phyloP scores from a whole-genome alignment of 305 asterid genomes.

The Caryopteris hybrid region DNA sequence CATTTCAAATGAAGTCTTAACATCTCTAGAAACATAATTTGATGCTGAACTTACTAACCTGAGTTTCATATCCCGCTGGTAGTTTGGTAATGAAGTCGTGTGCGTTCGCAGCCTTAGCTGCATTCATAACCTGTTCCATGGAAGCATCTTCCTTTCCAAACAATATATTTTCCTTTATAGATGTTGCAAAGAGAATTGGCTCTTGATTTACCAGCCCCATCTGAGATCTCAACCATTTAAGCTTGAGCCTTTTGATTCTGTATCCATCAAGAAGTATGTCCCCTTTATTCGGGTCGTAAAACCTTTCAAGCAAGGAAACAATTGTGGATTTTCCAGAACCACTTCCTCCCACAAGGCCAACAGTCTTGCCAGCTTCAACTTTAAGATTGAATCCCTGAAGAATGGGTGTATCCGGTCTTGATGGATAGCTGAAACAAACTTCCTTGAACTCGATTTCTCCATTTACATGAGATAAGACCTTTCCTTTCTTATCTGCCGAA shows the following conservation, averaged over 20 bases:
- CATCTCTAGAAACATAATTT: too few relatives aligned
- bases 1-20: too few relatives aligned
- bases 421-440: conserved; percentile 62
- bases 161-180: conserved; percentile 62
- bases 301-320: conserved; percentile 59
- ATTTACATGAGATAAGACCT: conserved; percentile 29
- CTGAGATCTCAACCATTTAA: conserved; percentile 76
- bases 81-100: conserved; percentile 58
- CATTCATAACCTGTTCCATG: conserved; percentile 38
- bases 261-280: conserved; percentile 63
- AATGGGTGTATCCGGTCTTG: conserved; percentile 44
- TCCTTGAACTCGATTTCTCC: conserved; percentile 72
- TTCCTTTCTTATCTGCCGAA: conserved; percentile 39
- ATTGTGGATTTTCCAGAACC: conserved; percentile 81
- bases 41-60: conserved; percentile 24
- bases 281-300: conserved; percentile 66
- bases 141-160: conserved; percentile 80
- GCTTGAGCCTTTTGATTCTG: conserved; percentile 44
- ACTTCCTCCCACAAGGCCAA: conserved; percentile 81
- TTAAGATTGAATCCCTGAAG: conserved; percentile 51
- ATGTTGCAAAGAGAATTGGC: conserved; percentile 70
- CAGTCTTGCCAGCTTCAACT: conserved; percentile 49
- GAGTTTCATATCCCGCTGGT: conserved; percentile 68
- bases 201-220: conserved; percentile 80
- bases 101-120: conserved; percentile 74